These are phyloP conservation scores for Pestalotiopsis sp. DNA, from an alignment of 2,329 filamentous ascomycete genomes.

Conservation along the genomic window DNA sequence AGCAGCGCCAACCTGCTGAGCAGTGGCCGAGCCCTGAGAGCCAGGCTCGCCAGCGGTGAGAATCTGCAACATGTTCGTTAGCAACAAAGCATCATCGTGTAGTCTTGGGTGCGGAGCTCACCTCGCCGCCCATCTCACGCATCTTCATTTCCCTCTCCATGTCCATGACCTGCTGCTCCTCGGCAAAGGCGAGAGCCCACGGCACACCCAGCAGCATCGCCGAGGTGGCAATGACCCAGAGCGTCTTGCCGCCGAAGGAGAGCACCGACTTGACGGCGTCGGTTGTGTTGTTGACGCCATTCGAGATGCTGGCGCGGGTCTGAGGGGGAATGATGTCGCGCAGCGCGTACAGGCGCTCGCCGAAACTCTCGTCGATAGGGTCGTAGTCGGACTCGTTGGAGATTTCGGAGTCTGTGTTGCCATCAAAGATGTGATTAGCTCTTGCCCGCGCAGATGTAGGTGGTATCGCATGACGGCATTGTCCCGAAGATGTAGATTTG, in stretches of 20 bases:
- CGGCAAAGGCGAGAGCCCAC: slow-evolving; percentile 87
- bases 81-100: background rate
- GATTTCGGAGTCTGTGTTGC: slow-evolving; percentile 72
- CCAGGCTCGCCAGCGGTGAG: slow-evolving; percentile 49
- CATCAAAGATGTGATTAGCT: slow-evolving; percentile 4
- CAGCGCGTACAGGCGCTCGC: slow-evolving; percentile 72
- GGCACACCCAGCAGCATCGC: slow-evolving; percentile 89
- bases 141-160: slow-evolving; percentile 98
- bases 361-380: slow-evolving; percentile 57
- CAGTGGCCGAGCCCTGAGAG: slow-evolving; percentile 40
- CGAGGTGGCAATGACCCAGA: slow-evolving; percentile 90
- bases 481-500: background rate
- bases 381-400: slow-evolving; percentile 78
- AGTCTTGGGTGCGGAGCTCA: slow-evolving; percentile 23
- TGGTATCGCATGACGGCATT: background rate
- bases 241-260: slow-evolving; percentile 77
- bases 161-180: slow-evolving; percentile 95
- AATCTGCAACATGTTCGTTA: slow-evolving; percentile 31
- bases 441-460: background rate
- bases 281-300: slow-evolving; percentile 57
- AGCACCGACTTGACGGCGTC: slow-evolving; percentile 62
- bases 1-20: slow-evolving; percentile 51
- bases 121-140: slow-evolving; percentile 85
- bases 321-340: slow-evolving; percentile 77
- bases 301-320: slow-evolving; percentile 68